Percentiles rank a stretch among this genome's conserved stretches.
Evolutionary conservation across 805 yeast genomes (phyloP).

Genomic region (Teunomyces gatunensis): DNA sequence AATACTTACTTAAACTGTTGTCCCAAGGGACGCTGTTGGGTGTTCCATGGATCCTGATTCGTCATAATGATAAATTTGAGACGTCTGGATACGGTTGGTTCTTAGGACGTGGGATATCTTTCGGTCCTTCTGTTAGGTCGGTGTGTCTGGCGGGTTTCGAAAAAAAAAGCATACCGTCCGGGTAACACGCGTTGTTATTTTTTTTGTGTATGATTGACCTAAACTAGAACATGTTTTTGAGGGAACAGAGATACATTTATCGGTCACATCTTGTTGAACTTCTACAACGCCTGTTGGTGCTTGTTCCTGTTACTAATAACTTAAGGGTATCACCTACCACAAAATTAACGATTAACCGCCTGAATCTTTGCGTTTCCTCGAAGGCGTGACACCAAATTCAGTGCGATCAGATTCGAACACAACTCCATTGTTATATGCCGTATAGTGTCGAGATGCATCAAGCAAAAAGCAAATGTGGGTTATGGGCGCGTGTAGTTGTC

Average conservation of each 20-base stretch:
- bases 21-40: conserved; percentile 40
- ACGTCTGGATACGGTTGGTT: not conserved
- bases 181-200: not conserved
- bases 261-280: not conserved
- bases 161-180: conserved; percentile 1
- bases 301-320: not conserved
- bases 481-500: not conserved
- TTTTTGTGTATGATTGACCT: conserved; percentile 1
- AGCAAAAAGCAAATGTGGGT: not conserved
- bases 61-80: conserved; percentile 1
- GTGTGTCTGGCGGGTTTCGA: conserved; percentile 5
- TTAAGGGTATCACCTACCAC: too few species aligned
- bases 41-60: conserved; percentile 41
- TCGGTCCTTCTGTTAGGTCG: conserved; percentile 2
- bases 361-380: too few species aligned
- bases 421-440: not conserved
- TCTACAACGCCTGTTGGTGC: too few species aligned
- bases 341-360: too few species aligned
- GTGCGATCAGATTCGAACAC: not conserved
- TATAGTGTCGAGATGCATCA: not conserved
- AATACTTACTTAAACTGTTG: conserved; percentile 43
- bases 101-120: not conserved
- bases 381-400: too few species aligned
- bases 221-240: not conserved
- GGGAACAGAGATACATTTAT: not conserved